A percentile compares a stretch with the other conserved stretches of the same genome.
These are phyloP conservation scores for Musa troglodytarum DNA, from an alignment of 176 grass and related monocot genomes.

Conservation along the genomic window DNA sequence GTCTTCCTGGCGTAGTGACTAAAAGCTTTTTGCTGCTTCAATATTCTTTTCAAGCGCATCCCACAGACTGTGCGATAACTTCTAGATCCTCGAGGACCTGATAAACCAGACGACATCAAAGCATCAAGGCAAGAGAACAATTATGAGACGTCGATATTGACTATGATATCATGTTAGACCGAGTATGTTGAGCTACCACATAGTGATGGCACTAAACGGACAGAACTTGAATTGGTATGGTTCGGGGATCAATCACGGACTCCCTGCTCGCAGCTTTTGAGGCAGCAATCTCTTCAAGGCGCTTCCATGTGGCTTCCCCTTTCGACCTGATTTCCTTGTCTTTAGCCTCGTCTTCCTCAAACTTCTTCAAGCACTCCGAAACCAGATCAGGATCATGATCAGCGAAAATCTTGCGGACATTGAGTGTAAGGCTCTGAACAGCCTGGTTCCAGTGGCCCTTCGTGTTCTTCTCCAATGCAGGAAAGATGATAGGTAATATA, in stretches of 20 bases:
- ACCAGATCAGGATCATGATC: constrained; percentile 12
- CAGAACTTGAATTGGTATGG: neutral
- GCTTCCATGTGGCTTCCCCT: constrained; percentile 6
- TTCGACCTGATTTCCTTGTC: neutral
- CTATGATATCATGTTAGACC: neutral
- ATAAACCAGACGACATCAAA: neutral
- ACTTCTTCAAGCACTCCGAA: constrained; percentile 8
- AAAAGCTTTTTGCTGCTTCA: neutral
- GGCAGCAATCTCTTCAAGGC: neutral
- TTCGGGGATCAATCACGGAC: neutral
- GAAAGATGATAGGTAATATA: constrained; percentile 1
- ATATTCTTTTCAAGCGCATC: neutral
- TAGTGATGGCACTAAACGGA: neutral
- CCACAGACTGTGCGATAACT: neutral
- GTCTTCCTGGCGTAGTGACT: neutral
- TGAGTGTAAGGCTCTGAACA: constrained; percentile 11
- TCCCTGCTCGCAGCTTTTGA: neutral
- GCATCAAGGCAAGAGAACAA: neutral
- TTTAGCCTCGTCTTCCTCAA: constrained; percentile 4
- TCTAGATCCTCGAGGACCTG: neutral
- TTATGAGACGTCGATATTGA: constrained; percentile 2
- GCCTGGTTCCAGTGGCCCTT: constrained; percentile 11
- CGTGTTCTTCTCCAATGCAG: constrained; percentile 6
- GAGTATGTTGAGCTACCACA: constrained; percentile 5
- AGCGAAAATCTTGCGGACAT: constrained; percentile 8